These are phyloP conservation scores for Phytophthora sp. DNA, from an alignment of 352 stramenopile species.

Conservation along the genomic window DNA sequence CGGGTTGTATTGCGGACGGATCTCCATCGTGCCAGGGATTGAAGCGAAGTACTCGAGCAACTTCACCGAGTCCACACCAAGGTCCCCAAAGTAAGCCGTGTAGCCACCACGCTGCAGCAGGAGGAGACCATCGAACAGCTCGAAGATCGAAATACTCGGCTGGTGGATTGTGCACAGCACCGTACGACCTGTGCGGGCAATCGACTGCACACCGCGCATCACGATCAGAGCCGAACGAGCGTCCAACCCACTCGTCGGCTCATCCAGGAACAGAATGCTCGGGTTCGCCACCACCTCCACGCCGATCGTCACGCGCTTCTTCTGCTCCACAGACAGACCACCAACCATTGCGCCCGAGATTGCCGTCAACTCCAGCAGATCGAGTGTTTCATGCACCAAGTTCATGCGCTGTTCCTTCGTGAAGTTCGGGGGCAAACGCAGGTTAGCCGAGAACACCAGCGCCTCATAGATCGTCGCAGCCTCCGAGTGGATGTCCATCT, in stretches of 20 bases:
- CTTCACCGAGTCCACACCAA: slow-evolving; percentile 79
- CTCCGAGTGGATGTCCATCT: slow-evolving; percentile 90
- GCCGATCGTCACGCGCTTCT: slow-evolving; percentile 93
- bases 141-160: slow-evolving; percentile 89
- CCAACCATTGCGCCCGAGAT: slow-evolving; percentile 34
- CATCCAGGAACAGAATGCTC: slow-evolving; percentile 94
- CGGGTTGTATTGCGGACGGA: slow-evolving; percentile 26
- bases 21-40: slow-evolving; percentile 64
- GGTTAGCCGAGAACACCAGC: slow-evolving; percentile 89
- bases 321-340: slow-evolving; percentile 84
- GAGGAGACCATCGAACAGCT: slow-evolving; percentile 91
- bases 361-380: slow-evolving; percentile 53
- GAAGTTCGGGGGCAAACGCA: slow-evolving; percentile 73
- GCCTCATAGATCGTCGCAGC: slow-evolving; percentile 88
- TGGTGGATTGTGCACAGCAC: slow-evolving; percentile 79
- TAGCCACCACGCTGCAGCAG: slow-evolving; percentile 72
- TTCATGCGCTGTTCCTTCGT: slow-evolving; percentile 45
- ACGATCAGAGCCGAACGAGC: slow-evolving; percentile 85
- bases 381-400: slow-evolving; percentile 56
- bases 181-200: slow-evolving; percentile 87
- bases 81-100: slow-evolving; percentile 86
- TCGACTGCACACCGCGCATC: slow-evolving; percentile 83
- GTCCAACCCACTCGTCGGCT: slow-evolving; percentile 92
- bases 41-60: slow-evolving; percentile 91
- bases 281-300: slow-evolving; percentile 93